Evolutionary conservation across 2,329 filamentous ascomycete genomes (phyloP), one percentile per base, ranked within the genome.

Genomic region (Alternaria longipes): DNA sequence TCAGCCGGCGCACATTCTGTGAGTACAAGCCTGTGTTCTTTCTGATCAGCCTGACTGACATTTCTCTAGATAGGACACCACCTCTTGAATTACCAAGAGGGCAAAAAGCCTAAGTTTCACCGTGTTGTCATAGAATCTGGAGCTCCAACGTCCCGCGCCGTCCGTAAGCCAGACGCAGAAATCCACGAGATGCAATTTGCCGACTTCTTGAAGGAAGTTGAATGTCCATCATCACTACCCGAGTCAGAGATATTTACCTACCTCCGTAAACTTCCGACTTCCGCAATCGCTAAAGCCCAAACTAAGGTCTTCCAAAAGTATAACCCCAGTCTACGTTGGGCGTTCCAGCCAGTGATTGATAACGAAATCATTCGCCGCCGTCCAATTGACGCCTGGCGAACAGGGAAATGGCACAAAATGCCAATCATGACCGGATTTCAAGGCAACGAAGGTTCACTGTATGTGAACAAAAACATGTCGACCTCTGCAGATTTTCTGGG

Each of bases 331-430:
- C 70, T 84, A 0, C 74, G 80, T 28, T 85, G 82, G 83, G 82
- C 90, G 0, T 92, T 91, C 78, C 90, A 91, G 68, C 90, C 90
- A 8, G 86, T 89, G 36, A 85, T 92, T 58, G 89, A 91, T 69
- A 84, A 84, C 4, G 83, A 85, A 12, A 75, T 89, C 14, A 87
- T 92, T 54, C 81, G 84, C 3, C 81, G 84, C 26, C 78, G 84
- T 11, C 89, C 90, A 3, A 81, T 90, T 12, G 79, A 83, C n/a
- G 82, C 84, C n/a, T 90, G 87, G 87, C 74, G 81, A 26, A 78
- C 83, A 0, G 81, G 83, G 0, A 75, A 80, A 16, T 86, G 83
- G 73, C 82, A 89, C 66, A 82, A 83, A 64, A 81, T 89, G 8
- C 87, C 88, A 8, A 84, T 92, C 50, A 78, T 93, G 50, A 91